A percentile compares a stretch with the other conserved stretches of the same genome.
Conservation (phyloP, 2,329 filamentous ascomycete genomes). For the Sarocladium oryzae region DNA sequence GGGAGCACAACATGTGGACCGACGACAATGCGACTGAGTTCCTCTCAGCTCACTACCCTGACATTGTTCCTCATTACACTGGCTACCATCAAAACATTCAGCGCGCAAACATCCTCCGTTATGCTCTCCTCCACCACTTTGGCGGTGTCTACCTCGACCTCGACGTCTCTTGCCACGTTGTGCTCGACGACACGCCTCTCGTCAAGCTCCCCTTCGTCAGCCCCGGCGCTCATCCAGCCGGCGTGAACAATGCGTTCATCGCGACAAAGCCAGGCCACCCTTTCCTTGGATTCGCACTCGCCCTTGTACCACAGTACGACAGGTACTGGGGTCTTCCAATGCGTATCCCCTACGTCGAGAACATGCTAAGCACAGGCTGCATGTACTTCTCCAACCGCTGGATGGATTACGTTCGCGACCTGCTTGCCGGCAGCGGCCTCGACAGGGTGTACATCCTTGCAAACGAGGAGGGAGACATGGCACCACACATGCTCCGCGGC, state of each 20-base stretch:
- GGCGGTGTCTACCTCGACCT: constrained; percentile 21
- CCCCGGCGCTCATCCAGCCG: constrained; percentile 18
- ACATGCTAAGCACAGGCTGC: constrained; percentile 21
- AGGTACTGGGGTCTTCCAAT: constrained; percentile 18
- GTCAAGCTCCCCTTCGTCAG: constrained; percentile 16
- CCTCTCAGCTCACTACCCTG: constrained; percentile 16
- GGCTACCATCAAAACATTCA: constrained; percentile 18
- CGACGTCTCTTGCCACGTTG: constrained; percentile 17
- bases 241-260: constrained; percentile 20
- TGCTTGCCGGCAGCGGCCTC: constrained; percentile 9
- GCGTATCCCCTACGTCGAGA: constrained; percentile 20
- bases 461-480: constrained; percentile 16
- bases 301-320: constrained; percentile 16
- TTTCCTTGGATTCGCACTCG: constrained; percentile 14
- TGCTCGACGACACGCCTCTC: constrained; percentile 16
- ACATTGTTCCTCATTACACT: constrained; percentile 17
- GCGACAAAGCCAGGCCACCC: constrained; percentile 14
- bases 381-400: constrained; percentile 21
- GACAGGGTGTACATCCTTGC: constrained; percentile 6
- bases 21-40: constrained; percentile 18
- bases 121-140: constrained; percentile 17
- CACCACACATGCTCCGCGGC: constrained; percentile 19
- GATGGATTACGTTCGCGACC: constrained; percentile 17
- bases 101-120: constrained; percentile 18
- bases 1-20: constrained; percentile 18